Conservation (phyloP, 768 basidiomycete genomes). For the Boletus coccyginus region DNA sequence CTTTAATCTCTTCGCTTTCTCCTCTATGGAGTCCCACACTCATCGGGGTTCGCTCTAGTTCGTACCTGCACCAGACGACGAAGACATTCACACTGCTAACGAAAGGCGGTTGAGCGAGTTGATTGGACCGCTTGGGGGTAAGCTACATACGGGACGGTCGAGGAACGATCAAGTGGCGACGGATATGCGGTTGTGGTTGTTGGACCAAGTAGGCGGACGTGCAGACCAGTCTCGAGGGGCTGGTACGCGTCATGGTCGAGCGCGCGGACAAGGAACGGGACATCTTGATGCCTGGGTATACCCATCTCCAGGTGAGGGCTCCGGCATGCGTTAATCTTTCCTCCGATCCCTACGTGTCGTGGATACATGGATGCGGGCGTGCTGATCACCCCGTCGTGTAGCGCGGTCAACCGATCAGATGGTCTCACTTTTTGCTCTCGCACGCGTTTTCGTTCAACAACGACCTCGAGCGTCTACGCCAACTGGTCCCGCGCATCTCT, state of each 20-base stretch:
- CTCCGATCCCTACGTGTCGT: neutral
- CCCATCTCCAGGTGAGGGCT: conserved; percentile 81
- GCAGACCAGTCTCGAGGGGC: conserved; percentile 64
- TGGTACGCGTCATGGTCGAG: conserved; percentile 87
- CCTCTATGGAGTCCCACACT: neutral
- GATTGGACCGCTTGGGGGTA: conserved; percentile 90
- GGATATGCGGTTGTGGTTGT: conserved; percentile 95
- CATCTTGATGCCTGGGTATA: conserved; percentile 91
- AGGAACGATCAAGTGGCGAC: conserved; percentile 99
- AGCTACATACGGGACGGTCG: conserved; percentile 95
- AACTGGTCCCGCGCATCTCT: conserved; percentile 87
- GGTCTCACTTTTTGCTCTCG: conserved; percentile 95
- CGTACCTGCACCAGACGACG: conserved; percentile 76
- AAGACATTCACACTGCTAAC: conserved; percentile 99
- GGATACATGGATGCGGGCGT: neutral
- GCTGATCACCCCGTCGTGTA: conserved; percentile 30
- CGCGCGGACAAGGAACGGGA: conserved; percentile 94
- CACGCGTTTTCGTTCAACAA: conserved; percentile 92
- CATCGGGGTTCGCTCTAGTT: conserved; percentile 49
- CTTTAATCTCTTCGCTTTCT: no score
- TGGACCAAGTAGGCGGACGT: conserved; percentile 72
- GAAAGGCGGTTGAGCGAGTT: conserved; percentile 92
- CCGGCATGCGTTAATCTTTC: neutral
- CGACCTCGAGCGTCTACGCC: conserved; percentile 81
- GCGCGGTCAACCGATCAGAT: conserved; percentile 98